These are phyloP conservation scores for Syncephalastrum racemosum DNA, from an alignment of 371 early-diverging fungal species.

Conservation along the genomic window DNA sequence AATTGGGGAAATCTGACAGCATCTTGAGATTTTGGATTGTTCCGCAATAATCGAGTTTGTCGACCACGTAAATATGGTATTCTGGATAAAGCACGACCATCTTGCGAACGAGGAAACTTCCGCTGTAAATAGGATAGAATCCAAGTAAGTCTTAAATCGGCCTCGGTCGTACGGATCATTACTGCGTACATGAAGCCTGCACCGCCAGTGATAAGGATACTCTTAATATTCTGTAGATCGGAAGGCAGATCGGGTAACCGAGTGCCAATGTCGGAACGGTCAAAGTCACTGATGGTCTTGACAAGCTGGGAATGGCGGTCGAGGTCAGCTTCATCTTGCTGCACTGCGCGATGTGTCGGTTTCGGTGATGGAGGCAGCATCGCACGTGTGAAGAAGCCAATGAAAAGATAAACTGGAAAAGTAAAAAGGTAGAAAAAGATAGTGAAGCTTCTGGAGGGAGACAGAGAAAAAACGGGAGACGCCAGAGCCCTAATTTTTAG, in stretches of 20 bases:
- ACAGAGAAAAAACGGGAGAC: too few relatives aligned
- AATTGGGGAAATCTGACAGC: slow-evolving; percentile 58
- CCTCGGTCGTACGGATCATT: neutral
- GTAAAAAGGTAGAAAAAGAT: too few relatives aligned
- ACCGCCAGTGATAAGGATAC: slow-evolving; percentile 83
- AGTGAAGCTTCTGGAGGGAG: too few relatives aligned
- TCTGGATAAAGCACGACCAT: slow-evolving; percentile 70
- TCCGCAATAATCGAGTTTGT: slow-evolving; percentile 84
- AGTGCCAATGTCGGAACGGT: slow-evolving; percentile 47
- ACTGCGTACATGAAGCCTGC: slow-evolving; percentile 84
- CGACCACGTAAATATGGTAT: slow-evolving; percentile 70
- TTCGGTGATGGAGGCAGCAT: too few relatives aligned
- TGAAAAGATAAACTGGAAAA: too few relatives aligned
- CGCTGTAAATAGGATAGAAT: slow-evolving; percentile 26
- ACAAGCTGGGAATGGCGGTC: slow-evolving; percentile 26
- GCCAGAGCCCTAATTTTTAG: too few relatives aligned
- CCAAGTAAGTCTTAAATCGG: neutral
- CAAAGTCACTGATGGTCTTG: slow-evolving; percentile 35
- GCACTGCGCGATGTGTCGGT: neutral
- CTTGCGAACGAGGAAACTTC: slow-evolving; percentile 62
- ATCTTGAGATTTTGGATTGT: slow-evolving; percentile 62
- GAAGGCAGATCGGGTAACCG: slow-evolving; percentile 29
- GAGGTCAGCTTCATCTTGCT: neutral
- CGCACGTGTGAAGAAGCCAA: too few relatives aligned
- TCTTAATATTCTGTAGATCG: slow-evolving; percentile 40